These are phyloP conservation scores for Plasmodium yoelii DNA, from an alignment of 169 alveolate genomes.

Conservation along the genomic window DNA sequence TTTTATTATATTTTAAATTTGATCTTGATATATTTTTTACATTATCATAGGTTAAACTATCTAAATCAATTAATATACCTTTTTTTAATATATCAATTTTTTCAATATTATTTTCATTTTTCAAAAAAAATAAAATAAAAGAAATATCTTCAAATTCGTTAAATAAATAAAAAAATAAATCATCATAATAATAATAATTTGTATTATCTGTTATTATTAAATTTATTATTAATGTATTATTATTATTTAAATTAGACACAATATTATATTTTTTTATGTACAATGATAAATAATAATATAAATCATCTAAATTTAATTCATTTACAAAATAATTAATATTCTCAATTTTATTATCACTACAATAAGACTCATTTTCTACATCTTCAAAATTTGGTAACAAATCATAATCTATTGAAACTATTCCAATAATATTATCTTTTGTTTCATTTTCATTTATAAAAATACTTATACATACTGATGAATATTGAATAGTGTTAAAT, in stretches of 20 bases:
- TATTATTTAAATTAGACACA: conserved; percentile 14
- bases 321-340: neutral
- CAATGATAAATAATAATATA: conserved; percentile 29
- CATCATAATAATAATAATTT: conserved; percentile 32
- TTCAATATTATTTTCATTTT: conserved; percentile 5
- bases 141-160: conserved; percentile 17
- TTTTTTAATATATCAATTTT: conserved; percentile 6
- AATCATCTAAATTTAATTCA: conserved; percentile 1
- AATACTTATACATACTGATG: conserved; percentile 47
- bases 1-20: neutral
- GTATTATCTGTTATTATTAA: conserved; percentile 16
- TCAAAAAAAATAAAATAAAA: conserved; percentile 45
- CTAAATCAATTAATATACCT: conserved; percentile 30
- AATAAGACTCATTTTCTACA: neutral
- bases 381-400: neutral
- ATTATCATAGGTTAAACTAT: neutral
- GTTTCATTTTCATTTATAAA: conserved; percentile 14
- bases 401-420: conserved; percentile 48
- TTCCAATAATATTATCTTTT: conserved; percentile 16
- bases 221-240: conserved; percentile 48
- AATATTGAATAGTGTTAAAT: conserved; percentile 33
- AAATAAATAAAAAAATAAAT: conserved; percentile 29
- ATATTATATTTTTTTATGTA: conserved; percentile 40
- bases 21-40: neutral
- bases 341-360: neutral